Conservation (phyloP, 331 rosid species). For the Malus hybrid region DNA sequence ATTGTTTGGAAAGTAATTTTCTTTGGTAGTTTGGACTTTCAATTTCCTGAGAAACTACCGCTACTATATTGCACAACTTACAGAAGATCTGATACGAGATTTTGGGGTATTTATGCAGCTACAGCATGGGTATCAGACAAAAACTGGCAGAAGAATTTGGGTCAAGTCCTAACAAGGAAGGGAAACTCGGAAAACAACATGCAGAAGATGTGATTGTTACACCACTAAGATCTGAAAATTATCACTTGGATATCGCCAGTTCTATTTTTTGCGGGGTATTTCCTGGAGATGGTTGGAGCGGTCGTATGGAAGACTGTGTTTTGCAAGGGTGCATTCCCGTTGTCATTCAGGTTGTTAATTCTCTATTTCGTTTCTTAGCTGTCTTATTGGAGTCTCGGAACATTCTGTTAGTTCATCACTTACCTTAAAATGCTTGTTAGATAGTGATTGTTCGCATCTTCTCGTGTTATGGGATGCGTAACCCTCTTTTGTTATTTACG, state of each 20-base stretch:
- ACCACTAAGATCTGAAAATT: conserved; percentile 47
- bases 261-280: conserved; percentile 85
- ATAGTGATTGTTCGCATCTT: neutral
- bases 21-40: too few relatives aligned
- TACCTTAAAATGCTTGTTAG: neutral
- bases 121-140: conserved; percentile 94
- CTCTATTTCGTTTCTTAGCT: neutral
- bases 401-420: neutral
- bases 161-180: conserved; percentile 76
- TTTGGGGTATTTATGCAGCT: conserved; percentile 38
- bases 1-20: too few relatives aligned
- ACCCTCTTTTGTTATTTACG: neutral
- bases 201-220: conserved; percentile 70
- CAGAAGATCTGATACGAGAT: conserved; percentile 1
- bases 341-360: conserved; percentile 58
- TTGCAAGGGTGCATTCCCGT: conserved; percentile 95
- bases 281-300: conserved; percentile 98
- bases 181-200: conserved; percentile 79
- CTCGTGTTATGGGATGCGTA: neutral
- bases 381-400: neutral
- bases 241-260: conserved; percentile 61
- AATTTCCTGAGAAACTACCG: neutral
- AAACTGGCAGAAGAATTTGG: conserved; percentile 82
- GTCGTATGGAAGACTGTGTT: conserved; percentile 87
- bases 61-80: neutral